phyloP scores from a whole-genome alignment of 331 rosid species.

The Rosa hybrid region DNA sequence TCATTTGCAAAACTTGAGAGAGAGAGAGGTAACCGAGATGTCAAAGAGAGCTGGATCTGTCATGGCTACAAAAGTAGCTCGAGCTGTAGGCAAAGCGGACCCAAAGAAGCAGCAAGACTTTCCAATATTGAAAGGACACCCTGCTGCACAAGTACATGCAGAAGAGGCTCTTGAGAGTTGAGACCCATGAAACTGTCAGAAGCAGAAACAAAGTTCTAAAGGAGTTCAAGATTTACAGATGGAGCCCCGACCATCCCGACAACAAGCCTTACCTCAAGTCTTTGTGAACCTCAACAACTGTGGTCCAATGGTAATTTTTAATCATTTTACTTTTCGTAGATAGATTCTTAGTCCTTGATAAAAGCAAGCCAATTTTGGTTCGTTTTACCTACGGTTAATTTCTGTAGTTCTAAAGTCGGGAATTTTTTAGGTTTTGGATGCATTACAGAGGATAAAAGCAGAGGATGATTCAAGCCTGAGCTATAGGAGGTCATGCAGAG shows the following conservation, averaged over 20 bases:
- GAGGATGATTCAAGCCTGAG: constrained; percentile 44
- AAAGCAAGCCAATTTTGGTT: background rate
- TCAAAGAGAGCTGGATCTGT: constrained; percentile 26
- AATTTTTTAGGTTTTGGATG: constrained; percentile 43
- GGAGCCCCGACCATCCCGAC: constrained; percentile 42
- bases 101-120: constrained; percentile 21
- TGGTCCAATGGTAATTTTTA: constrained; percentile 37
- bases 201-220: constrained; percentile 2
- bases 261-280: constrained; percentile 36
- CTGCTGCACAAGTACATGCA: constrained; percentile 33
- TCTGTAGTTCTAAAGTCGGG: background rate
- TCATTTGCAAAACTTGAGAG: background rate
- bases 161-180: constrained; percentile 21
- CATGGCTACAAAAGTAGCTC: constrained; percentile 30
- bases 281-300: constrained; percentile 34
- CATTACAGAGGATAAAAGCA: constrained; percentile 48
- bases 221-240: constrained; percentile 46
- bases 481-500: constrained; percentile 44
- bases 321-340: background rate
- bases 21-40: constrained; percentile 9
- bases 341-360: background rate
- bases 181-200: constrained; percentile 16
- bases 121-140: constrained; percentile 29
- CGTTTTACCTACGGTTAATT: background rate
- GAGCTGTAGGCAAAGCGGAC: constrained; percentile 15